A percentile compares a stretch with the other conserved stretches of the same genome.
Conservation (phyloP, 257 asterid species). For the Forsythia viridissima region DNA sequence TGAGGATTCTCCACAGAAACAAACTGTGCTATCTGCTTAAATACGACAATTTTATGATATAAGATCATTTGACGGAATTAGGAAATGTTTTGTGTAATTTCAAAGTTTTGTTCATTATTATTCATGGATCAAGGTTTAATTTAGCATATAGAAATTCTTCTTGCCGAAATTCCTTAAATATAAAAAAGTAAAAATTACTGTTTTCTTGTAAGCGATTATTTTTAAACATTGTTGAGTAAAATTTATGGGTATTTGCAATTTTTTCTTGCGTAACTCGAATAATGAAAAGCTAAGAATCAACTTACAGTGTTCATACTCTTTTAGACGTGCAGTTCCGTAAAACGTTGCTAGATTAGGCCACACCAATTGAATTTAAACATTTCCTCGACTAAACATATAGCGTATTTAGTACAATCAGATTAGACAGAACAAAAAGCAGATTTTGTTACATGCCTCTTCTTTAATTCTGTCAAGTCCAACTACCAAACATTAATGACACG, state of each 20-base stretch:
- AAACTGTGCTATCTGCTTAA: slow-evolving; percentile 51
- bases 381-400: not conserved
- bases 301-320: not conserved
- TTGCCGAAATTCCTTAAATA: not conserved
- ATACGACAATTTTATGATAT: not conserved
- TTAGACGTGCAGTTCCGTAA: too few species aligned
- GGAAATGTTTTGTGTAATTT: slow-evolving; percentile 5
- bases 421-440: not conserved
- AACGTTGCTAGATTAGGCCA: too few species aligned
- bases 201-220: not conserved
- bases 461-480: not conserved
- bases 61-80: not conserved
- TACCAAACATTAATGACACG: not conserved
- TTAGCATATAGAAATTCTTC: slow-evolving; percentile 11
- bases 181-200: not conserved
- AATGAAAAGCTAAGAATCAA: not conserved
- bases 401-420: not conserved
- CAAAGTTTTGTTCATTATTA: slow-evolving; percentile 13
- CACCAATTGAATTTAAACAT: too few species aligned
- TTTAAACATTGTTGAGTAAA: not conserved
- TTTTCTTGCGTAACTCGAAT: not conserved
- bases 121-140: slow-evolving; percentile 22
- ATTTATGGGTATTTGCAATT: not conserved
- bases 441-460: not conserved
- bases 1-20: slow-evolving; percentile 51